A percentile compares a stretch with the other conserved stretches of the same genome.
Conservation (phyloP, 805 yeast species). For the Blastobotrys chiropterorum region DNA sequence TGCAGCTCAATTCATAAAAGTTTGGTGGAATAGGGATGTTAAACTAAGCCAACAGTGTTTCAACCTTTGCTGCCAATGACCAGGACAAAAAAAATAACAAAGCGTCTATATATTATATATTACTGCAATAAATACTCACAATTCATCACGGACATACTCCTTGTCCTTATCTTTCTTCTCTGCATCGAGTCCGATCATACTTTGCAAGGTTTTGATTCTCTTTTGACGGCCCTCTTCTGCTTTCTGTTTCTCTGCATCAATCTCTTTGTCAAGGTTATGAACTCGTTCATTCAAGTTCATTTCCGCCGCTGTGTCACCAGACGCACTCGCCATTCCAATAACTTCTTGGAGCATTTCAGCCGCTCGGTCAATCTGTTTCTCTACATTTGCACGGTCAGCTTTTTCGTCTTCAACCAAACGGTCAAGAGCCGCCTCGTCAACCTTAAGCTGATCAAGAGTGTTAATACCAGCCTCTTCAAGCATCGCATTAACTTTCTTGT, state of each 20-base stretch:
- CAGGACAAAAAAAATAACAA: too few species aligned
- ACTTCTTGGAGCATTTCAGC: neutral
- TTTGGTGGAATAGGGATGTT: slow-evolving; percentile 34
- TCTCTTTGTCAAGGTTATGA: neutral
- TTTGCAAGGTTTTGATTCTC: slow-evolving; percentile 2
- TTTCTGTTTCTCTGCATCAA: neutral
- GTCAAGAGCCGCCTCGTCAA: neutral
- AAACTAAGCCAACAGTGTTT: neutral
- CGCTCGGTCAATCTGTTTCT: neutral
- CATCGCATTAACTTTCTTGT: neutral
- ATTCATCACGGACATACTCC: neutral
- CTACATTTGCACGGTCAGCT: neutral
- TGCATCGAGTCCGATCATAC: slow-evolving; percentile 2
- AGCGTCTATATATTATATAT: neutral
- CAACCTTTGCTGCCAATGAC: neutral
- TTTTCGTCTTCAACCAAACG: neutral
- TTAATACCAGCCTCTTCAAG: slow-evolving; percentile 16
- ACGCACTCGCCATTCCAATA: neutral
- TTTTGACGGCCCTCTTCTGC: neutral
- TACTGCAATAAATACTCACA: neutral
- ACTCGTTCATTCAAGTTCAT: neutral
- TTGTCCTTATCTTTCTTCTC: neutral
- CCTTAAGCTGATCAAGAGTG: neutral
- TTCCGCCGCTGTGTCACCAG: slow-evolving; percentile 1
- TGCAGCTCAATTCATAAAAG: slow-evolving; percentile 35